Evolutionary conservation across 78 protist species (phyloP).

Genomic region (Dictyostelium capitatum): DNA sequence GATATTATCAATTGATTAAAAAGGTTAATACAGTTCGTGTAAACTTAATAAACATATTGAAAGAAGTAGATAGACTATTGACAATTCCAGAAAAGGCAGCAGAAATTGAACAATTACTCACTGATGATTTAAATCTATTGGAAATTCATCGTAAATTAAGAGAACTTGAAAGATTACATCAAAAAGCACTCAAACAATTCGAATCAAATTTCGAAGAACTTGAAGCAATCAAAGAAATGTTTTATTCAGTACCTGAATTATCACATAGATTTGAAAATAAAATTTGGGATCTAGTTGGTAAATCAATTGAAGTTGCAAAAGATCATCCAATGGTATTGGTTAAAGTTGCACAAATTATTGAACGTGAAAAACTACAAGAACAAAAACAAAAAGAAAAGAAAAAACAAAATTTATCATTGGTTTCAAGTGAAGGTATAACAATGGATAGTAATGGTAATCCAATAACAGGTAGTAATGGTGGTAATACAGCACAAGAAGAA

Average conservation of each 20-base stretch:
- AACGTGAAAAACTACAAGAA: conserved; percentile 64
- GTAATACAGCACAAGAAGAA: neutral
- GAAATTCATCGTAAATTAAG: conserved; percentile 44
- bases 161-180: conserved; percentile 67
- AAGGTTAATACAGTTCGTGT: conserved; percentile 62
- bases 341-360: conserved; percentile 72
- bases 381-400: conserved; percentile 16
- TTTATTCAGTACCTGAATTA: conserved; percentile 52
- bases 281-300: conserved; percentile 54
- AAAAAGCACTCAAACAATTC: conserved; percentile 73
- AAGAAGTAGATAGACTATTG: conserved; percentile 68
- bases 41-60: conserved; percentile 41
- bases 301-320: conserved; percentile 38
- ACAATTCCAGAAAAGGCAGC: conserved; percentile 77
- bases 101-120: conserved; percentile 55
- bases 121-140: conserved; percentile 42
- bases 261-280: conserved; percentile 49
- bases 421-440: conserved; percentile 36
- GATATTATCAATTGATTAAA: conserved; percentile 67
- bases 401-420: neutral
- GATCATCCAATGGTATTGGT: conserved; percentile 42
- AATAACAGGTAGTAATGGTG: neutral
- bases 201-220: conserved; percentile 70
- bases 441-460: neutral
- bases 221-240: conserved; percentile 68